phyloP scores from a whole-genome alignment of 2,329 filamentous ascomycete species.

The Aspergillus pseudoterreus region DNA sequence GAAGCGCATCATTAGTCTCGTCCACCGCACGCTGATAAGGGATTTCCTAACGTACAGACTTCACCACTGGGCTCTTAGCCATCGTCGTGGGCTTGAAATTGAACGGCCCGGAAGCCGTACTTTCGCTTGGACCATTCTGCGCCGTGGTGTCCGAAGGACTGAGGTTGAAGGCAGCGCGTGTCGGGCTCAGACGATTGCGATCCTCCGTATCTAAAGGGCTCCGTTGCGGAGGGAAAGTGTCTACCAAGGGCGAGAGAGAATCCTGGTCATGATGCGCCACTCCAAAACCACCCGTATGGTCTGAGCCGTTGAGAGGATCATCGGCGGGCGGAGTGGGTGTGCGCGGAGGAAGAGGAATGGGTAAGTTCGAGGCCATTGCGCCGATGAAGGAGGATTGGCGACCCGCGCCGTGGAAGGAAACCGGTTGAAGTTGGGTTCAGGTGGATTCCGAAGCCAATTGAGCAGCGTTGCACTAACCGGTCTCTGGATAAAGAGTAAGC shows the following conservation, averaged over 20 bases:
- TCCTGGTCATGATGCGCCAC: conserved; percentile 42
- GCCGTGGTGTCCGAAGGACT: conserved; percentile 26
- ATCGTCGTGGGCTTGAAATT: conserved; percentile 87
- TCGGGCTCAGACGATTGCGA: conserved; percentile 30
- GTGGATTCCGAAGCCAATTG: not conserved
- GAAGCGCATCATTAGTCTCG: conserved; percentile 12
- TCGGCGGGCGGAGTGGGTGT: conserved; percentile 63
- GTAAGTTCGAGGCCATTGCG: conserved; percentile 57
- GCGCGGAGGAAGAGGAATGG: conserved; percentile 58
- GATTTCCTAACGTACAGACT: conserved; percentile 58
- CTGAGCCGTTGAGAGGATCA: conserved; percentile 31
- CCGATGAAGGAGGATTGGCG: not conserved
- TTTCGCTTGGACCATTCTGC: conserved; percentile 28
- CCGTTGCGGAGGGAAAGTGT: conserved; percentile 31
- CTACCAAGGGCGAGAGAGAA: conserved; percentile 46
- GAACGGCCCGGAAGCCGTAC: conserved; percentile 62
- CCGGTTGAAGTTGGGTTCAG: not conserved
- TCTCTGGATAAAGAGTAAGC: not conserved
- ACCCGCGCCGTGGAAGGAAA: not conserved
- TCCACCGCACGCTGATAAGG: not conserved
- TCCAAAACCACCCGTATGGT: conserved; percentile 16
- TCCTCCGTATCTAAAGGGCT: conserved; percentile 15
- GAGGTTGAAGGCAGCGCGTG: conserved; percentile 33
- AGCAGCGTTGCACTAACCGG: not conserved
- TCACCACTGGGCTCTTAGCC: conserved; percentile 66